Evolutionary conservation across 129 eudicot genomes (phyloP), one percentile per base, ranked within the genome.

Genomic region (Heracleum sosnowskyi): DNA sequence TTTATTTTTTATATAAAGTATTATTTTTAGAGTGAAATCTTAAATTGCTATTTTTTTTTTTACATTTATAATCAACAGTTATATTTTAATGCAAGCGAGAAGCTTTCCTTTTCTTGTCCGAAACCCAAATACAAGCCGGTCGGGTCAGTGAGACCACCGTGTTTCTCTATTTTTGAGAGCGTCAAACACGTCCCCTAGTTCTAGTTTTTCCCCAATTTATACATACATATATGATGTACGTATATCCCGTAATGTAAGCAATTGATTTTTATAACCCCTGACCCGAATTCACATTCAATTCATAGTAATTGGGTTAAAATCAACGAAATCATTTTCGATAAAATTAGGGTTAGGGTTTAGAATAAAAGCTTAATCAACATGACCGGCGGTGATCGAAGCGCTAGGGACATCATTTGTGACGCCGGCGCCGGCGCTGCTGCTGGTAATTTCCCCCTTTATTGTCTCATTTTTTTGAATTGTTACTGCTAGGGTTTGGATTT

Each of bases 381-480:
- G 74, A 15, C 77, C 31, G 80, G 74, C 39, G 78, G 79, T 57
- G 82, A 81, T 33, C 77, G 84, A 81, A 74, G 76, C 18, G 28
- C 55, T 42, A 81, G 78, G 71, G 82, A 81, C 22, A 68, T 81
- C 76, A 20, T 87, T 7, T 87, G 71, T 77, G 86, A 87, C 72
- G 90, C 90, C 42, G 84, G 76, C 49, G 82, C 90, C 22, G 90
- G 90, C 74, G 90, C 90, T 16, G 76, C 90, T 55, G 87, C 88
- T 44, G 90, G 90, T 84, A 28, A 29, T 28, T 66, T 26, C 26
- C 34, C 15, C 31, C 15, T n/a, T 64, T 10, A 2, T 62, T 62
- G 11, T 62, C 4, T 62, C 69, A 28, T 22, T 11, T 62, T 2
- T 62, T 16, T 46, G 20, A 5, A 11, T 29, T 63, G 20, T 63